Evolutionary conservation across 768 basidiomycete species (phyloP).

Genomic region (Xerocomellus dryophilus): DNA sequence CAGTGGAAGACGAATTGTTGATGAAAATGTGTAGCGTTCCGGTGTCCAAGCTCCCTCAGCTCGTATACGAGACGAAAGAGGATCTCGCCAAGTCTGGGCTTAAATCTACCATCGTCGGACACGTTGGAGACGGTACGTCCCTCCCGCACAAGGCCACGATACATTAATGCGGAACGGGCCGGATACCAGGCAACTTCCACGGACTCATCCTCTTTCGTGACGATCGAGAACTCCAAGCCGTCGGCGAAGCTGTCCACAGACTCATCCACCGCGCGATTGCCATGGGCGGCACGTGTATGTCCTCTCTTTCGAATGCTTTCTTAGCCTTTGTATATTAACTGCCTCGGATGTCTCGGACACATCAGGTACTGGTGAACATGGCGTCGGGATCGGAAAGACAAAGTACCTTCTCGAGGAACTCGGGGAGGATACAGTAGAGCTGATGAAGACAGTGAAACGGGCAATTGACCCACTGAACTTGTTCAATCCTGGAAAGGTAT

Average conservation of each 20-base stretch:
- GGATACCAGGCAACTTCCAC: constrained; percentile 41
- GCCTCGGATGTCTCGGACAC: background rate
- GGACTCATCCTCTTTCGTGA: constrained; percentile 55
- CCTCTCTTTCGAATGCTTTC: background rate
- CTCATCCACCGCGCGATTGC: constrained; percentile 68
- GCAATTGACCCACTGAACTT: constrained; percentile 77
- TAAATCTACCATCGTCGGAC: constrained; percentile 72
- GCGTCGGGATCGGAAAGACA: constrained; percentile 83
- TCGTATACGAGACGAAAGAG: constrained; percentile 75
- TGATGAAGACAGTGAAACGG: constrained; percentile 84
- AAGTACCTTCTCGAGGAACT: constrained; percentile 82
- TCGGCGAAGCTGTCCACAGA: constrained; percentile 62
- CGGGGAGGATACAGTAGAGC: constrained; percentile 72
- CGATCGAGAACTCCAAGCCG: constrained; percentile 54
- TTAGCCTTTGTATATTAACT: background rate
- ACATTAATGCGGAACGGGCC: background rate
- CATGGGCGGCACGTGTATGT: constrained; percentile 74
- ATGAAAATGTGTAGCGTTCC: constrained; percentile 48
- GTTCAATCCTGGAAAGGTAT: constrained; percentile 80
- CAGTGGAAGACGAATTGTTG: background rate
- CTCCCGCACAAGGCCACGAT: constrained; percentile 4
- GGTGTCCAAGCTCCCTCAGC: constrained; percentile 62
- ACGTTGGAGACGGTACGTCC: constrained; percentile 72
- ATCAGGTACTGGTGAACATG: constrained; percentile 81
- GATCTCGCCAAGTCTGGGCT: constrained; percentile 62